Evolutionary conservation across 345 rosid species (phyloP), one percentile per base, ranked within the genome.

Genomic region (Ceriops decandra): DNA sequence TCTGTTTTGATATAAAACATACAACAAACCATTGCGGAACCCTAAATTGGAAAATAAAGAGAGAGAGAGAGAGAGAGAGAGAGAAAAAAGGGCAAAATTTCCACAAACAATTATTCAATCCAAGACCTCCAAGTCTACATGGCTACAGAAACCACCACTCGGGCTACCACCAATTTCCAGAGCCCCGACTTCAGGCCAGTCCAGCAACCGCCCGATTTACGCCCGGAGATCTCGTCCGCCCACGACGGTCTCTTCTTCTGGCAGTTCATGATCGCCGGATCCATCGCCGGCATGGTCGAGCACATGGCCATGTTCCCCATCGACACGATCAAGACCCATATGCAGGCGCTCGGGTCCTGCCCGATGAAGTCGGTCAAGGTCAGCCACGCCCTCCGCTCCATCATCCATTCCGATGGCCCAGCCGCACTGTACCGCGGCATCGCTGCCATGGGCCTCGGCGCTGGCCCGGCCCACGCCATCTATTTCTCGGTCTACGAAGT

Each of bases 301-400:
- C 99, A 95, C 86, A 90, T 92, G 99, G 90, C 99, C 42, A 95
- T 95, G 99, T 95, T 90, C 75, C 99, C 99, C 8, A 96, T 95
- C 9, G 99, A 91, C 73, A 95, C 99, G 30, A 66, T 95, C 78
- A 95, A 95, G 79, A 95, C 99, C 22, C 98, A 82, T 49, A 95
- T 95, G 99, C 99, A 95, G 75, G 97, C 99, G 15, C 77, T 90
- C 28, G 86, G 90, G 24, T 85, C 98, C 22, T 95, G 99, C 76
- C 99, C 99, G 5, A 82, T 88, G 51, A 88, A 87, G 70, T 85
- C 98, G 54, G 87, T 88, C 47, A 82, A 88, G 15, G 79, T 95
- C n/a, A 59, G 86, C 20, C 86, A 92, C 66, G 98, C 98, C 38
- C 74, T 92, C 67, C 89, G 84, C 6, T 90, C 96, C 36, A 85